These are phyloP conservation scores for Rhodosporidiobolus sp. DNA, from an alignment of 768 basidiomycete species.

Conservation along the genomic window DNA sequence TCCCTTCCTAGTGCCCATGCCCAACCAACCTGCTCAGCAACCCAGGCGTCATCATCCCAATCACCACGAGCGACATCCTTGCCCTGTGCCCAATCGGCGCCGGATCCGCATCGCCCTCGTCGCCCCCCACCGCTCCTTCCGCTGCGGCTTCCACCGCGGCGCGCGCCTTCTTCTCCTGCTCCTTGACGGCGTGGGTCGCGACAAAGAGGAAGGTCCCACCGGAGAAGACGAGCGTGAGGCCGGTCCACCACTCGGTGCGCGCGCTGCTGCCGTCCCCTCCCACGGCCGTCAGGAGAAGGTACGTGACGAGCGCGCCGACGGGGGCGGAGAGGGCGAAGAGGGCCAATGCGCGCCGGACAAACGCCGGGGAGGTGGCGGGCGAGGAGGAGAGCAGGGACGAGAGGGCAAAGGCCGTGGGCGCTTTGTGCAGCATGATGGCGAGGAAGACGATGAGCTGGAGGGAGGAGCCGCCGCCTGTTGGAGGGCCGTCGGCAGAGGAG, in stretches of 20 bases:
- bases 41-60: slow-evolving; percentile 71
- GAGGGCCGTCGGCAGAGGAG: background rate
- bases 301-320: slow-evolving; percentile 72
- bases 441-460: slow-evolving; percentile 85
- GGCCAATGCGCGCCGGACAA: slow-evolving; percentile 56
- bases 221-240: slow-evolving; percentile 75
- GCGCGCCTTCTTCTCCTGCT: slow-evolving; percentile 11
- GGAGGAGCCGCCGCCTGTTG: slow-evolving; percentile 46
- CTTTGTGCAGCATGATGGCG: slow-evolving; percentile 90
- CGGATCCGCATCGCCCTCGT: slow-evolving; percentile 46
- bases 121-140: slow-evolving; percentile 24
- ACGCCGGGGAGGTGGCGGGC: slow-evolving; percentile 57
- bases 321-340: slow-evolving; percentile 84
- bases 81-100: slow-evolving; percentile 45
- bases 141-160: background rate
- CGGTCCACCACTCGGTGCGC: slow-evolving; percentile 58
- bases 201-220: slow-evolving; percentile 94
- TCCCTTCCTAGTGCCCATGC: slow-evolving; percentile 52
- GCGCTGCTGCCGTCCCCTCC: slow-evolving; percentile 46
- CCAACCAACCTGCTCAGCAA: slow-evolving; percentile 61
- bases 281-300: slow-evolving; percentile 57
- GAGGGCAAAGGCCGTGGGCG: slow-evolving; percentile 85
- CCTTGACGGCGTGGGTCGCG: slow-evolving; percentile 60
- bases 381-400: slow-evolving; percentile 68
- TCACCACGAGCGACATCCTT: slow-evolving; percentile 59